Percentiles rank a stretch among this genome's conserved stretches.
Evolutionary conservation across 2,329 filamentous ascomycete genomes (phyloP).

Genomic region (Apiospora rasikravindrae): DNA sequence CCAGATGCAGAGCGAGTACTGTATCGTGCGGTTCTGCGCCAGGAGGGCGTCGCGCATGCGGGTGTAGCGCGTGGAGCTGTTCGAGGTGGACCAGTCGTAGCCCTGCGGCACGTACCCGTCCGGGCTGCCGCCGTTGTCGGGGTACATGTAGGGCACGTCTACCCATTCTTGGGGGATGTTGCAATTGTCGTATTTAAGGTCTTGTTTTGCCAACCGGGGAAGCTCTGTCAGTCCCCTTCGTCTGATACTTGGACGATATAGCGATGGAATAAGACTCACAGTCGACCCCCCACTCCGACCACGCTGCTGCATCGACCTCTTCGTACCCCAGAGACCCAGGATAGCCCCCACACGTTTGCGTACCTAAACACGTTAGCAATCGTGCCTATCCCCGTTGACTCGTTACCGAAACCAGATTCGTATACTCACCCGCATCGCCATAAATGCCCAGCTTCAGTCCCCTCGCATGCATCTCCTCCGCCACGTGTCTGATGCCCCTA

Average conservation of each 20-base stretch:
- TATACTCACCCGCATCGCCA: constrained; percentile 53
- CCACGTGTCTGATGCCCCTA: constrained; percentile 59
- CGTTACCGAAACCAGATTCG: too few relatives aligned
- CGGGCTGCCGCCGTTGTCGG: constrained; percentile 39
- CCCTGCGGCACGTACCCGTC: constrained; percentile 48
- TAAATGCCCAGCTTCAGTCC: constrained; percentile 70
- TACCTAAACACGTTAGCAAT: not conserved
- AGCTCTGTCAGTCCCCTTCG: not conserved
- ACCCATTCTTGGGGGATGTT: constrained; percentile 44
- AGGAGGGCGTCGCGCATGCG: constrained; percentile 58
- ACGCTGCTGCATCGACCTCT: constrained; percentile 60
- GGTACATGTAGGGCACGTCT: constrained; percentile 40
- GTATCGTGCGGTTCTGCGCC: constrained; percentile 49
- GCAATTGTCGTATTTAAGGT: constrained; percentile 65
- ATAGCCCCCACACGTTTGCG: constrained; percentile 59
- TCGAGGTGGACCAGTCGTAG: constrained; percentile 56
- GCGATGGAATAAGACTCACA: constrained; percentile 42
- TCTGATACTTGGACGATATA: too few relatives aligned
- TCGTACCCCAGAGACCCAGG: constrained; percentile 63
- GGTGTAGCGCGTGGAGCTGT: constrained; percentile 51
- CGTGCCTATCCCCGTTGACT: not conserved
- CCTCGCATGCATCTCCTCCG: constrained; percentile 57
- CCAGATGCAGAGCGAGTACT: constrained; percentile 60
- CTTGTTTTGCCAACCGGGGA: constrained; percentile 29
- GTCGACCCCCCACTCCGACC: constrained; percentile 63